A percentile compares a stretch with the other conserved stretches of the same genome.
Conservation (phyloP, 768 basidiomycete species). For the Hydnomerulius pinastri region DNA sequence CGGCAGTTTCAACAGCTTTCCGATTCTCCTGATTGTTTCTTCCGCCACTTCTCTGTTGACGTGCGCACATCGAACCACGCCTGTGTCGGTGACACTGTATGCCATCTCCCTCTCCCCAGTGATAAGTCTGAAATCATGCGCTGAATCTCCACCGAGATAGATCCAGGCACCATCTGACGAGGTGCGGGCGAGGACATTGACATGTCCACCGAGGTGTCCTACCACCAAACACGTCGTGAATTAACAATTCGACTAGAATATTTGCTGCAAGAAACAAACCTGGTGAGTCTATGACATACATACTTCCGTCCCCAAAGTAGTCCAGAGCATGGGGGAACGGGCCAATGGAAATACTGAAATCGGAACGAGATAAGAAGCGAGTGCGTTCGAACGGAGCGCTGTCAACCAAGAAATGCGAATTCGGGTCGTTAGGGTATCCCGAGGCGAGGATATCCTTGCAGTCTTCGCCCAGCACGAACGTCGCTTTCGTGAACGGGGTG, state of each 20-base stretch:
- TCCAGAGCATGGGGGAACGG: constrained; percentile 54
- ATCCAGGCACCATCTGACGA: constrained; percentile 56
- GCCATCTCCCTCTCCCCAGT: constrained; percentile 46
- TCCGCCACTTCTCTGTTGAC: constrained; percentile 41
- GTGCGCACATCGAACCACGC: constrained; percentile 41
- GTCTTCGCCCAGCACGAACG: constrained; percentile 49
- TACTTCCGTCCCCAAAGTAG: constrained; percentile 57
- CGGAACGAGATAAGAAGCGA: constrained; percentile 35
- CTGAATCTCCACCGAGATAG: constrained; percentile 56
- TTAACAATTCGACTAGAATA: neutral
- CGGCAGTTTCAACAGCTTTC: constrained; percentile 37
- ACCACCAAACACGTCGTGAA: neutral
- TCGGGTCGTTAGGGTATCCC: constrained; percentile 45
- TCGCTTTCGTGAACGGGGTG: constrained; percentile 44
- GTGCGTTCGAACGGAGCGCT: constrained; percentile 42
- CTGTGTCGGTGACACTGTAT: constrained; percentile 17
- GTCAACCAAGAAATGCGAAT: constrained; percentile 31
- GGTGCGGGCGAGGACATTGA: constrained; percentile 56
- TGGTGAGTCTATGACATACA: constrained; percentile 59
- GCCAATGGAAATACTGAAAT: constrained; percentile 42
- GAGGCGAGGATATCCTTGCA: constrained; percentile 36
- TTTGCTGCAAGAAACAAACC: constrained; percentile 22
- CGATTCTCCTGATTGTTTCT: constrained; percentile 41
- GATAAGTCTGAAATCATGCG: constrained; percentile 54
- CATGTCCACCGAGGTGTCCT: constrained; percentile 56